Conservation (phyloP, 2,329 filamentous ascomycete genomes). For the Graphilbum fragrans region DNA sequence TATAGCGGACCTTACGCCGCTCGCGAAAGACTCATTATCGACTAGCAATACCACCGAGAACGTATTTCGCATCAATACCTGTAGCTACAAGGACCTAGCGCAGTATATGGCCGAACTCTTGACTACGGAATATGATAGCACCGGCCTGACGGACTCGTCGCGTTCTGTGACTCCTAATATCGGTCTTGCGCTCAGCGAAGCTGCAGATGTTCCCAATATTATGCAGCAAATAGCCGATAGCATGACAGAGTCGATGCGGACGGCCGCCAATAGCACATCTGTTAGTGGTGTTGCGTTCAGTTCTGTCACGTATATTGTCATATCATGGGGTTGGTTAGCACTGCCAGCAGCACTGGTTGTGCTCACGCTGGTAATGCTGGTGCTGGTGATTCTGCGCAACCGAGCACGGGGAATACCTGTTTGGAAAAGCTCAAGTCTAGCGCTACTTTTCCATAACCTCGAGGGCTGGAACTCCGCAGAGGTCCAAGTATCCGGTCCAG, state of each 20-base stretch:
- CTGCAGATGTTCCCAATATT: neutral
- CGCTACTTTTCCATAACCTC: neutral
- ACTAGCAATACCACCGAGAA: neutral
- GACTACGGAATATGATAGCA: neutral
- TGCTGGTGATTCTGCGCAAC: neutral
- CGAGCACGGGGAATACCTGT: neutral
- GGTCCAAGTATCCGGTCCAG: no score
- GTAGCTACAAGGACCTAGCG: neutral
- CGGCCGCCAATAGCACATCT: neutral
- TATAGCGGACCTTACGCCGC: neutral
- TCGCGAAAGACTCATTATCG: neutral
- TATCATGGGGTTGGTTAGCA: neutral
- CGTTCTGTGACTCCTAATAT: neutral
- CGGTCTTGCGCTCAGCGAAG: neutral
- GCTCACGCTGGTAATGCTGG: neutral
- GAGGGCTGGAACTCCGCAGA: neutral
- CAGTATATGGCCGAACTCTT: neutral
- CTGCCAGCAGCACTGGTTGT: neutral
- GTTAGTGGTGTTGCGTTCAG: neutral
- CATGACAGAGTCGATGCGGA: neutral
- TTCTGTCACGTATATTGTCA: neutral
- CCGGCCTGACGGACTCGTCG: neutral
- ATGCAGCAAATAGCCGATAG: neutral
- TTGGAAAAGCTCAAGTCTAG: neutral
- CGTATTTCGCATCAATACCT: neutral